Evolutionary conservation across 805 yeast species (phyloP), one percentile per base, ranked within the genome.

Genomic region (Suhomyces sp.): DNA sequence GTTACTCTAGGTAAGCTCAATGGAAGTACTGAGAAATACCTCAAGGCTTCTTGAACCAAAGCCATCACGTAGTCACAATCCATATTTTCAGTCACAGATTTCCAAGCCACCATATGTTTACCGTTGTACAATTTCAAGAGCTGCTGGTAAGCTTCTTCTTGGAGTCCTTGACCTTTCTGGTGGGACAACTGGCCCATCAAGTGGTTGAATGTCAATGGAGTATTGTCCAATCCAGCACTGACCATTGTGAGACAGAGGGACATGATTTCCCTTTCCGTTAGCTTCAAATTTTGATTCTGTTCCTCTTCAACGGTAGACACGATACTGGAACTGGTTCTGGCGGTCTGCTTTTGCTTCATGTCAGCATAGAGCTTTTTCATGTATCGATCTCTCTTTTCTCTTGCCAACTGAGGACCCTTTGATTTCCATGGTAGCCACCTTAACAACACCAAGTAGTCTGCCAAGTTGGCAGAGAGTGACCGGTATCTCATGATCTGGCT

Each of bases 211-310:
- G 77, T 81, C 20, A 82, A 63, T 0, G 88, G 81, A 0, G 81
- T 74, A 43, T 84, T 83, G 51, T 83, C 91, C 16, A 83, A 59
- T 0, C 93, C 93, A 6, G 90, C 93, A 46, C 88, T 80, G 0
- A 83, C 81, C 82, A 83, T 77, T 0, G 90, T 80, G 25, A 83
- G 60, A 50, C 90, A 83, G 5, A 81, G 68, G 28, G 85, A 76
- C 28, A 65, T 64, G 31, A 78, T 51, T 47, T 81, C 86, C 6
- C 56, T 55, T 2, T 43, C 48, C 6, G 58, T 56, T 5, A 43
- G 32, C 19, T 20, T 25, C n/a, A 25, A 16, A n/a, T 12, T 6
- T n/a, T n/a, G n/a, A n/a, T n/a, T n/a, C n/a, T n/a, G n/a, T n/a
- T n/a, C n/a, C n/a, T n/a, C n/a, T n/a, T n/a, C n/a, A n/a, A n/a